phyloP scores from a whole-genome alignment of 306 rosid species.

The Ormosia emarginata region DNA sequence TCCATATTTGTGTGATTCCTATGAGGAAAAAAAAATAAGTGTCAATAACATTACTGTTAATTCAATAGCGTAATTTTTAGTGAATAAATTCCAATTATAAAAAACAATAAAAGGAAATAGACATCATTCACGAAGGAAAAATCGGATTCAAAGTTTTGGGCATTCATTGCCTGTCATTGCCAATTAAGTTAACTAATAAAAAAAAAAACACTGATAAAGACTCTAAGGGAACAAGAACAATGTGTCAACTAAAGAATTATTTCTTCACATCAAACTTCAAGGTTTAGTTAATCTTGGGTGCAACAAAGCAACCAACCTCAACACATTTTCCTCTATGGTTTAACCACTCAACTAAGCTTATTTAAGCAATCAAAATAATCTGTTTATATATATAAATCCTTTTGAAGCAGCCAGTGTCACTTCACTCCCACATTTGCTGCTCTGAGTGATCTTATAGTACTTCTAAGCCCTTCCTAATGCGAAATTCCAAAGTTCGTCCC shows the following conservation, averaged over 20 bases:
- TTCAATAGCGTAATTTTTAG: no score
- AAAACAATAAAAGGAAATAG: neutral
- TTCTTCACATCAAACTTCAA: constrained; percentile 11
- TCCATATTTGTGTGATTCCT: no score
- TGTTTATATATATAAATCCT: neutral
- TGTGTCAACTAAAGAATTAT: neutral
- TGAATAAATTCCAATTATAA: no score
- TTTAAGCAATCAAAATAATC: neutral
- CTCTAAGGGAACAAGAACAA: no score
- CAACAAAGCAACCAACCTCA: constrained; percentile 40
- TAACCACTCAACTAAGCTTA: constrained; percentile 19
- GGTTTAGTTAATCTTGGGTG: constrained; percentile 29
- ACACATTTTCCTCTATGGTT: constrained; percentile 22
- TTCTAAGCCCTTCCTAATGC: constrained; percentile 4
- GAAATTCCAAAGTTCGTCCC: constrained; percentile 36
- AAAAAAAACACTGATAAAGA: neutral
- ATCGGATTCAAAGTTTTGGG: neutral
- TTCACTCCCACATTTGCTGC: neutral
- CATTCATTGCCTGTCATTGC: neutral
- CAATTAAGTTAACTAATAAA: neutral
- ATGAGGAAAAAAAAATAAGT: no score
- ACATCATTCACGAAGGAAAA: neutral
- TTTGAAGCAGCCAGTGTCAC: neutral
- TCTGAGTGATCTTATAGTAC: neutral
- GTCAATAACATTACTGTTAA: no score